Base-by-base conservation (phyloP, 805 yeast species). In the Geotrichum ghanense region DNA sequence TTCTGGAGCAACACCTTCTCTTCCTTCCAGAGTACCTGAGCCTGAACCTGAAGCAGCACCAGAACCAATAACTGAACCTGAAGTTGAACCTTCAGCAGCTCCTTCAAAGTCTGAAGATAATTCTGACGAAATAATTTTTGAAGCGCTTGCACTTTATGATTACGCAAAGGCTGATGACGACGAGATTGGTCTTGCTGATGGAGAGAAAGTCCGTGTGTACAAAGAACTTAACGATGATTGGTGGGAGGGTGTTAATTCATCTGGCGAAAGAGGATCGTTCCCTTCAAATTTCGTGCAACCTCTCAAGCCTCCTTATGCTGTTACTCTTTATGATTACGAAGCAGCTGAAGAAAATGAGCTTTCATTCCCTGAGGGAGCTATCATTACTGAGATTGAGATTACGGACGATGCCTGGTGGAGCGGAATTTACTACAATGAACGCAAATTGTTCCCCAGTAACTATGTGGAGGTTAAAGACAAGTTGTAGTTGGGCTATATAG, bases 351-450 rank as follows among this genome's bases (percentile, higher is more conserved):
- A 83, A 53, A 92, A 89, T 59, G 98, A 92, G 67, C 71, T 92
- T 50, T 74, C 78, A 2, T 92, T 92, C 63, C 74, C 70, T 21
- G 95, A 86, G 60, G 94, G 90, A 45, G 97, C 87, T 55, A 58
- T 72, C 50, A 87, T 92, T 51, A 69, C 78, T 17, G 83, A 87
- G 50, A 83, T 92, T 51, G 95, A 88, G 56, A 83, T 85, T 63
- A 83, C 85, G 16, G 95, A 88, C 56, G 95, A 86, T 42, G 95
- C 86, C 61, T 92, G 98, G 98, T 92, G 97, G 97, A 72, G 83
- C 46, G 98, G 98, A 45, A 79, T 76, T 51, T 72, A 81, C 55
- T 67, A 78, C 25, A 96, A 95, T 41, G 83, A 78, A 54, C 73
- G 75, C 54, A 92, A 92, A 48, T 70, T 90, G 47, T 89, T 90